Evolutionary conservation across 306 rosid species (phyloP), one percentile per base, ranked within the genome.

Genomic region (Lotus japonicus): DNA sequence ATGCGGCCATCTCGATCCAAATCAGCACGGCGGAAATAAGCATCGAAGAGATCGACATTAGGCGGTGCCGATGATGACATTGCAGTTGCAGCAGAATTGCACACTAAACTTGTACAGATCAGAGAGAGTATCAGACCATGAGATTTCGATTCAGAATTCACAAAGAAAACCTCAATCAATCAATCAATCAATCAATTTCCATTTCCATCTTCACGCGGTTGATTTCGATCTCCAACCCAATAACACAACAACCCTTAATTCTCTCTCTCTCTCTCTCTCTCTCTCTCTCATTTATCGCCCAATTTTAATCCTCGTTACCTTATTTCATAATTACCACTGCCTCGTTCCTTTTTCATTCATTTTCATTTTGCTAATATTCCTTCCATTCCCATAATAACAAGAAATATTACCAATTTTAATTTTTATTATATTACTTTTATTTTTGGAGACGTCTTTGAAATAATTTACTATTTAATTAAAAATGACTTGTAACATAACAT

Each of bases 1-100:
- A 95, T 95, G 50, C 95, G 89, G 77, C 99, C 97, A 50, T 95
- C 99, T 26, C 91, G 84, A 85, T 95, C 99, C 88, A 88, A 87
- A 89, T 95, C 99, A 51, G 99, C 99, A 4, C 88, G 87, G 18
- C 89, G 89, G 55, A 95, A 95, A 78, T 91, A 95, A 56, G 89
- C 88, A 87, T 95, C 99, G 75, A 95, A 95, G 75, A 88, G 96
- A 95, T 95, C 97, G 62, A 82, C 95, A 79, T 95, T 91, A 76
- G 90, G 62, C 63, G 89, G 79, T 16, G 78, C 80, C 81, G 95
- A 82, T 69, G 90, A 88, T 96, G 87, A 1, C 3, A 21, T 21
- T 21, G 26, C 26, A 21, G n/a, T 90, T 64, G 70, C 35, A 42
- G 17, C 14, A 42, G 67, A 42, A 58, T 45, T 63, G 43, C 21